These are phyloP conservation scores for Cocos nucifera DNA, from an alignment of 176 grass and related monocot species.

Conservation along the genomic window DNA sequence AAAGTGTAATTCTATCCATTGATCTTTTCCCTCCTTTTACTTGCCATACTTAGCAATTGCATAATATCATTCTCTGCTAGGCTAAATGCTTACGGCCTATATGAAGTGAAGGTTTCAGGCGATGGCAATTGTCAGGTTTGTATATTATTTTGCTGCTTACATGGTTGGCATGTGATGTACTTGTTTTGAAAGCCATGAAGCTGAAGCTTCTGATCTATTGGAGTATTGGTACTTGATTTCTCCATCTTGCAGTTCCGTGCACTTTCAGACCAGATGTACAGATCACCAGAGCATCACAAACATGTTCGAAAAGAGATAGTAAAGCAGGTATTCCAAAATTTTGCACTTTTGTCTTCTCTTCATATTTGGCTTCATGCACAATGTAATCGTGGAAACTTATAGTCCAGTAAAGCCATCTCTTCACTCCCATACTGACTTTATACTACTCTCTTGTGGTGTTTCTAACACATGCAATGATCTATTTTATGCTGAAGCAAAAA, in stretches of 20 bases:
- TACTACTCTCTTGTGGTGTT: too few relatives aligned
- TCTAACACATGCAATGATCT: too few relatives aligned
- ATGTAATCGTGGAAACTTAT: too few relatives aligned
- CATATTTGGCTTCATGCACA: too few relatives aligned
- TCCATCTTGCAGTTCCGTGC: conserved; percentile 70
- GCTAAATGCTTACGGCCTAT: conserved; percentile 79
- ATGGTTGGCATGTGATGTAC: conserved; percentile 9
- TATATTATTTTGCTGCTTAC: conserved; percentile 1
- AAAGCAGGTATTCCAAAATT: conserved; percentile 57
- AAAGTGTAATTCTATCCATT: too few relatives aligned
- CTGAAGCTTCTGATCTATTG: too few relatives aligned
- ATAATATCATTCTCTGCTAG: conserved; percentile 31
- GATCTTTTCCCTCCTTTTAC: too few relatives aligned
- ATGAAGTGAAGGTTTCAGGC: conserved; percentile 79
- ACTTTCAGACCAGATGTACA: conserved; percentile 89
- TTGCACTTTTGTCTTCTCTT: not conserved
- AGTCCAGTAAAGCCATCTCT: too few relatives aligned
- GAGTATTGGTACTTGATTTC: conserved; percentile 4
- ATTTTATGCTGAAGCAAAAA: too few relatives aligned
- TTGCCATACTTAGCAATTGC: too few relatives aligned
- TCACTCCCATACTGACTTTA: too few relatives aligned
- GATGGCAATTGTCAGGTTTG: conserved; percentile 97
- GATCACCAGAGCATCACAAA: conserved; percentile 80
- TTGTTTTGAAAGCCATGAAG: not conserved
- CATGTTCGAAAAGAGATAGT: conserved; percentile 96